Evolutionary conservation across 129 eudicot species (phyloP).

Genomic region (Helichrysum umbraculigerum): DNA sequence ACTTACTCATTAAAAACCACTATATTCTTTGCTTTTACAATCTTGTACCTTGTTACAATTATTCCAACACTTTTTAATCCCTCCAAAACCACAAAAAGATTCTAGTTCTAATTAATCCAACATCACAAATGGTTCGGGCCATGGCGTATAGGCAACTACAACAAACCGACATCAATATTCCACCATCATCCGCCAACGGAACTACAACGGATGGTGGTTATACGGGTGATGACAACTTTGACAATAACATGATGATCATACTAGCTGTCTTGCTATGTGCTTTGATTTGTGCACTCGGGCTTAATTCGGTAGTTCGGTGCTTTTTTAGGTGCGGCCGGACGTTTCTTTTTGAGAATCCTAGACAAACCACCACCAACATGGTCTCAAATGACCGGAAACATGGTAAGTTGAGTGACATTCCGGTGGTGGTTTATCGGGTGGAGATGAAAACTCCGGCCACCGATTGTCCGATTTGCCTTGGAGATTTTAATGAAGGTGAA

Average conservation of each 20-base stretch:
- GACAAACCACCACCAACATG: conserved; percentile 24
- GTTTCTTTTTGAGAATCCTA: conserved; percentile 17
- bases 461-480: conserved; percentile 79
- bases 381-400: conserved; percentile 38
- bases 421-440: conserved; percentile 52
- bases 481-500: conserved; percentile 69
- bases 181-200: conserved; percentile 25
- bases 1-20: conserved; percentile 31
- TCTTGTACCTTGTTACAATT: conserved; percentile 50
- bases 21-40: conserved; percentile 30
- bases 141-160: conserved; percentile 33
- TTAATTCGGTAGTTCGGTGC: conserved; percentile 68
- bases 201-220: conserved; percentile 22
- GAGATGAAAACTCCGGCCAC: conserved; percentile 44
- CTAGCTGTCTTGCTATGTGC: conserved; percentile 72
- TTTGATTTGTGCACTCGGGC: conserved; percentile 66
- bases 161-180: conserved; percentile 36
- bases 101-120: neutral
- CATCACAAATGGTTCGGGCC: conserved; percentile 1
- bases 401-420: conserved; percentile 53
- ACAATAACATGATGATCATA: conserved; percentile 80
- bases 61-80: conserved; percentile 42
- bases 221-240: conserved; percentile 45
- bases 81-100: conserved; percentile 11
- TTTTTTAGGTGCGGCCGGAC: conserved; percentile 45